Evolutionary conservation across 2,329 filamentous ascomycete species (phyloP), one percentile per base, ranked within the genome.

Genomic region (Rhynchosporium agropyri): DNA sequence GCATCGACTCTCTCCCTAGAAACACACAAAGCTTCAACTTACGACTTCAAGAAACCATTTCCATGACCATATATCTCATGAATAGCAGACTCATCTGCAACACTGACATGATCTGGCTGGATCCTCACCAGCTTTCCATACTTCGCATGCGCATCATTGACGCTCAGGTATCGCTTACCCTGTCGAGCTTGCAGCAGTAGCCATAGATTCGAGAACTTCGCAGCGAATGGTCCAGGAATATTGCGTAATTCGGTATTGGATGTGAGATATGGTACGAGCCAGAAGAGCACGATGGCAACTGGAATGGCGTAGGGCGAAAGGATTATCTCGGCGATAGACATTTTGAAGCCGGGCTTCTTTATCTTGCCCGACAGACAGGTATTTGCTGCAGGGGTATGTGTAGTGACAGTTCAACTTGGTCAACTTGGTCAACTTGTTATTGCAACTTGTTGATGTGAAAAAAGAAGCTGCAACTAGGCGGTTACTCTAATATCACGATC

Each of bases 71-170:
- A 96, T 60, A 96, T 85, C 51, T 81, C 76, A 13, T 83, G 82
- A 60, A 97, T 93, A 1, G 90, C 91, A n/a, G 82, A 83, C 33
- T 89, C 88, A 72, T 96, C 91, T 60, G 89, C 90, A 61, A 97
- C 80, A 62, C 89, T 92, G 69, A 96, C 82, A 71, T 97, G 92
- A 70, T 92, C 86, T 0, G 93, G 93, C 72, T 92, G 89, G 67
- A 97, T 89, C 42, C 92, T 84, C 28, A 97, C 88, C 1, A 97
- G 77, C n/a, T 87, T 88, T 3, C 92, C 92, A 65, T 71, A 70
- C 71, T 87, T 89, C 79, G 89, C 84, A 76, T 97, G 92, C 7
- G 85, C 80, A 42, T 86, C 76, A 70, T 96, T 82, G n/a, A 96
- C 87, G 2, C 80, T 79, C 33, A 77, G 69, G 72, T 84, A 91